Conservation (phyloP, 805 yeast genomes). For the Candida caryicola region DNA sequence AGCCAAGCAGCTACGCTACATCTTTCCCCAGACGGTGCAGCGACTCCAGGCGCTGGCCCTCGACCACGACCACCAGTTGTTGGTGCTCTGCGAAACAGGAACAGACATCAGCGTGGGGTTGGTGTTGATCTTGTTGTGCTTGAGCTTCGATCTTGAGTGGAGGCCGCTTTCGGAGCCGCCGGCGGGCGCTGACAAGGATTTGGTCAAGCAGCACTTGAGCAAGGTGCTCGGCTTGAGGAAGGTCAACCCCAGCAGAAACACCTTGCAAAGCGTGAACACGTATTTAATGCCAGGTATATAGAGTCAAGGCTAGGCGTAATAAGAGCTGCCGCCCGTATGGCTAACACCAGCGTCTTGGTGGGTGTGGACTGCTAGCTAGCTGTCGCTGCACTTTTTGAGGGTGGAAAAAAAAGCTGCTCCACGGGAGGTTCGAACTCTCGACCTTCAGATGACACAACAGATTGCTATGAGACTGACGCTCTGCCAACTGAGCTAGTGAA, state of each 20-base stretch:
- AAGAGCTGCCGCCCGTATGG: no score
- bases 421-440: conserved; percentile 42
- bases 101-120: conserved; percentile 66
- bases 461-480: conserved; percentile 15
- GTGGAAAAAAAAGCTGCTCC: conserved; percentile 26
- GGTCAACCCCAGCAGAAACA: conserved; percentile 74
- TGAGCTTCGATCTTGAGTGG: conserved; percentile 46
- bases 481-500: conserved; percentile 17
- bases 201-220: conserved; percentile 55
- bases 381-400: no score
- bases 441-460: conserved; percentile 30
- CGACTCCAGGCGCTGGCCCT: conserved; percentile 8
- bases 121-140: conserved; percentile 50
- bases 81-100: conserved; percentile 62
- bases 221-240: conserved; percentile 45
- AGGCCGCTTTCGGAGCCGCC: conserved; percentile 4
- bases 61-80: conserved; percentile 17
- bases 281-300: conserved; percentile 35
- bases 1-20: conserved; percentile 53
- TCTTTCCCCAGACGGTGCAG: conserved; percentile 44
- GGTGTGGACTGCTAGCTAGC: no score
- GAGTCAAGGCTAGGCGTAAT: no score
- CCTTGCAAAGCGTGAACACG: conserved; percentile 68
- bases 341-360: no score
- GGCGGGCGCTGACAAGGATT: conserved; percentile 43